Evolutionary conservation across 176 grass and related monocot species (phyloP).

Genomic region (Oryza longistaminata): DNA sequence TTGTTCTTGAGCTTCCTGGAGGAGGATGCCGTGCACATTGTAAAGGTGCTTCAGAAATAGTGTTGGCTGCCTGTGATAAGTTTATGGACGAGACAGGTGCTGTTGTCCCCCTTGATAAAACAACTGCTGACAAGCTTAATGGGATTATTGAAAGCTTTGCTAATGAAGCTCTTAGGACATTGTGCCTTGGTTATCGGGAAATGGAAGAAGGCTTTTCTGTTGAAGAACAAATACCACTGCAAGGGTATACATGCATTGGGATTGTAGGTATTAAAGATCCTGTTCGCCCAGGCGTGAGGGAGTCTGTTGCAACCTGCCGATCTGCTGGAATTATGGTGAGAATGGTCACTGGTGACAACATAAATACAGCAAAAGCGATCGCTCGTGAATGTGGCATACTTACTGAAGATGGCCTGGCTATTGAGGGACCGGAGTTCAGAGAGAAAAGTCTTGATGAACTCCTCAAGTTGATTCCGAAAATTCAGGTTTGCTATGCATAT

Average conservation of each 20-base stretch:
- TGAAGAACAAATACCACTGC: constrained; percentile 57
- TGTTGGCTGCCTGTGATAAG: constrained; percentile 77
- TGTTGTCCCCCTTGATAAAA: constrained; percentile 61
- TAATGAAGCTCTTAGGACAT: constrained; percentile 82
- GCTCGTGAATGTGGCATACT: constrained; percentile 97
- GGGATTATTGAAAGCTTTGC: constrained; percentile 80
- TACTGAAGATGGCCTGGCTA: constrained; percentile 81
- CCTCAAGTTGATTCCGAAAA: constrained; percentile 72
- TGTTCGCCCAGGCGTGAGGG: constrained; percentile 85
- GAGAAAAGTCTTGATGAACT: constrained; percentile 75
- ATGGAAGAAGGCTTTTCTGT: constrained; percentile 62
- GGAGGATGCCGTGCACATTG: constrained; percentile 65
- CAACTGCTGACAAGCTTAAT: constrained; percentile 58
- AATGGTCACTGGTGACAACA: constrained; percentile 99
- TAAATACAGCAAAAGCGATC: constrained; percentile 91
- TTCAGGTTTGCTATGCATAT: constrained; percentile 62
- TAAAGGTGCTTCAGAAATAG: constrained; percentile 98
- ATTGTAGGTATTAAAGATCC: constrained; percentile 98
- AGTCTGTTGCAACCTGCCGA: constrained; percentile 86
- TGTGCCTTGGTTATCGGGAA: constrained; percentile 88
- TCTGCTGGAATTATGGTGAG: constrained; percentile 91
- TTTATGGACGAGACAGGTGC: constrained; percentile 70
- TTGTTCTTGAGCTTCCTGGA: constrained; percentile 74
- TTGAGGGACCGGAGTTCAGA: constrained; percentile 92
- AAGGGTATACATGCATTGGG: constrained; percentile 86